phyloP scores from a whole-genome alignment of 441 rosid genomes.

The Gossypium trilobum region DNA sequence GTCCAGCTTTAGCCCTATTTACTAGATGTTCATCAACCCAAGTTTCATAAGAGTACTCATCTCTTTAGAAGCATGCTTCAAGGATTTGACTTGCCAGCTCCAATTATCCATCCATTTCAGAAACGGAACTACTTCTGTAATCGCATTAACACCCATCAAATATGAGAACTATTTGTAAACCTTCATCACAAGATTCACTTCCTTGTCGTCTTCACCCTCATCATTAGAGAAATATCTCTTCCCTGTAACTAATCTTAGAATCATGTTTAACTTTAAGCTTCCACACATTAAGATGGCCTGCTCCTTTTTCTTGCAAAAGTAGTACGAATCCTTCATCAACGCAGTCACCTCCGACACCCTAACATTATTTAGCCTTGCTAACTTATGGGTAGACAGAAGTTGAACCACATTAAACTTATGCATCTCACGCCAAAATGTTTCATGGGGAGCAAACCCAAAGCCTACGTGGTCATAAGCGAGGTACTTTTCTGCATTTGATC shows the following conservation, averaged over 20 bases:
- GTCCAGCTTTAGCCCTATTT: neutral
- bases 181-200: constrained; percentile 22
- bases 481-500: constrained; percentile 20
- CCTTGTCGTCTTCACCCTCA: constrained; percentile 16
- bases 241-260: constrained; percentile 26
- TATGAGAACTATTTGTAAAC: constrained; percentile 22
- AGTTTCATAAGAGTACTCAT: constrained; percentile 22
- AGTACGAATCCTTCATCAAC: constrained; percentile 18
- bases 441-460: constrained; percentile 33
- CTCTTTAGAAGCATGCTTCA: constrained; percentile 29
- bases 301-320: neutral
- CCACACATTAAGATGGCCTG: constrained; percentile 11
- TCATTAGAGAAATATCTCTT: constrained; percentile 23
- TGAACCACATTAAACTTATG: constrained; percentile 33
- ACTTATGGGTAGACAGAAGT: constrained; percentile 27
- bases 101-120: constrained; percentile 31
- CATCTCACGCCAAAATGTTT: constrained; percentile 32
- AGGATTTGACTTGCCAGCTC: constrained; percentile 27
- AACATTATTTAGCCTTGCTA: constrained; percentile 13
- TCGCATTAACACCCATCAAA: constrained; percentile 9
- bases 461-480: constrained; percentile 28
- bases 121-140: constrained; percentile 24
- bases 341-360: neutral
- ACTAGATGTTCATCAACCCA: constrained; percentile 32
- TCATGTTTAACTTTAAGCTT: constrained; percentile 27